A percentile compares a stretch with the other conserved stretches of the same genome.
Evolutionary conservation across 2,329 filamentous ascomycete species (phyloP).

Genomic region (Zarea fungicola): DNA sequence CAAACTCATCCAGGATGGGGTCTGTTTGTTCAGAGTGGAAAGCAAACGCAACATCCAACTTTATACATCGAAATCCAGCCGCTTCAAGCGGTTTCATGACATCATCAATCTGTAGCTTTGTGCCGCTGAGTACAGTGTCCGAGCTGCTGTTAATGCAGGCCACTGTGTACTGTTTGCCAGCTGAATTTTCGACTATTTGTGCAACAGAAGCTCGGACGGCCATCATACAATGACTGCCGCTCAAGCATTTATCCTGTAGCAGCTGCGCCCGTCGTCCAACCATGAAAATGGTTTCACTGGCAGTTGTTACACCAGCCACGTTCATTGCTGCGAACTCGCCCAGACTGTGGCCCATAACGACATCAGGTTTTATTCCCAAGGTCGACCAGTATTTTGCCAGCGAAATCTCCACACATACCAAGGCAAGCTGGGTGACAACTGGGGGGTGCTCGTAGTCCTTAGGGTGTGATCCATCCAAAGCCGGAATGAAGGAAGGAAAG

Average conservation of each 20-base stretch:
- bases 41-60: background rate
- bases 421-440: constrained; percentile 31
- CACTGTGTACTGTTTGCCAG: background rate
- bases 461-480: no score
- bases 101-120: no score
- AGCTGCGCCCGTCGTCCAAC: constrained; percentile 55
- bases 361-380: constrained; percentile 36
- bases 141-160: background rate
- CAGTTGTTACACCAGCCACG: constrained; percentile 57
- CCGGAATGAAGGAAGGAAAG: constrained; percentile 34
- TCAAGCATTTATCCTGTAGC: constrained; percentile 34
- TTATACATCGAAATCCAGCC: background rate
- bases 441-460: constrained; percentile 15
- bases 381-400: constrained; percentile 36
- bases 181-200: background rate
- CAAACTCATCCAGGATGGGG: background rate
- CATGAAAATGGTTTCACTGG: constrained; percentile 55
- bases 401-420: constrained; percentile 37
- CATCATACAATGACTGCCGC: constrained; percentile 8
- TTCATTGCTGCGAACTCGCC: constrained; percentile 59
- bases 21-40: constrained; percentile 1
- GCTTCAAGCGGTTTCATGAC: background rate
- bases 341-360: constrained; percentile 48
- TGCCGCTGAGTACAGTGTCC: constrained; percentile 1
- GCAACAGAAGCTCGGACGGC: background rate